Percentiles rank a stretch among this genome's conserved stretches.
Conservation (phyloP, 1,139 yeast genomes). For the Geotrichum siamense region DNA sequence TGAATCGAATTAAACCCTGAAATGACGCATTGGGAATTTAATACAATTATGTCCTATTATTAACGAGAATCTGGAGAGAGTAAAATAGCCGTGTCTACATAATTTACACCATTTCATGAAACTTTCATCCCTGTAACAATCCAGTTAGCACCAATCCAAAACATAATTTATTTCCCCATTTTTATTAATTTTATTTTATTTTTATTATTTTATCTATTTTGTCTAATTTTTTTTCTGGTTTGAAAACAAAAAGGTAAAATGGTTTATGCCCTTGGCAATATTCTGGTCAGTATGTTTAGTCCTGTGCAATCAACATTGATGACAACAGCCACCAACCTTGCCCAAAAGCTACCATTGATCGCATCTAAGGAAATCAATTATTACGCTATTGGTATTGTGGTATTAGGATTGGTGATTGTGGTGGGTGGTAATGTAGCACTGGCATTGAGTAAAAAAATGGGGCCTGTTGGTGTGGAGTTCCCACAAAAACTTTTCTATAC, state of each 20-base stretch:
- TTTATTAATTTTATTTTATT: no score
- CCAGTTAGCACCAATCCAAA: no score
- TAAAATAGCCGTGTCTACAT: no score
- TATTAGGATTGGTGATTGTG: not conserved
- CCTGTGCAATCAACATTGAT: conserved; percentile 1
- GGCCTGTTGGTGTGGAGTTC: not conserved
- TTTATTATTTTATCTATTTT: not conserved
- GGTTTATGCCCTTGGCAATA: conserved; percentile 2
- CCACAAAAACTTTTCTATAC: conserved; percentile 5
- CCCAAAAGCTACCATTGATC: not conserved
- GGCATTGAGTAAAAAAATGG: not conserved
- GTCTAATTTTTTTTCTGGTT: not conserved
- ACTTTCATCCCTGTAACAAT: no score
- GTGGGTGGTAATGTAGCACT: not conserved
- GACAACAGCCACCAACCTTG: not conserved
- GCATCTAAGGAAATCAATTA: conserved; percentile 2
- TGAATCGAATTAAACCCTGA: no score
- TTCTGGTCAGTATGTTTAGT: not conserved
- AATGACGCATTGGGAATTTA: no score
- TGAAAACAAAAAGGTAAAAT: not conserved
- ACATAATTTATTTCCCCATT: no score
- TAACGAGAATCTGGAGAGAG: no score
- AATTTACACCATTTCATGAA: no score
- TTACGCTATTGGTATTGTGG: conserved; percentile 6
- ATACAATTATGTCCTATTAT: no score